Conservation (phyloP, 2,329 filamentous ascomycete species). For the Neofusicoccum umdonicola region DNA sequence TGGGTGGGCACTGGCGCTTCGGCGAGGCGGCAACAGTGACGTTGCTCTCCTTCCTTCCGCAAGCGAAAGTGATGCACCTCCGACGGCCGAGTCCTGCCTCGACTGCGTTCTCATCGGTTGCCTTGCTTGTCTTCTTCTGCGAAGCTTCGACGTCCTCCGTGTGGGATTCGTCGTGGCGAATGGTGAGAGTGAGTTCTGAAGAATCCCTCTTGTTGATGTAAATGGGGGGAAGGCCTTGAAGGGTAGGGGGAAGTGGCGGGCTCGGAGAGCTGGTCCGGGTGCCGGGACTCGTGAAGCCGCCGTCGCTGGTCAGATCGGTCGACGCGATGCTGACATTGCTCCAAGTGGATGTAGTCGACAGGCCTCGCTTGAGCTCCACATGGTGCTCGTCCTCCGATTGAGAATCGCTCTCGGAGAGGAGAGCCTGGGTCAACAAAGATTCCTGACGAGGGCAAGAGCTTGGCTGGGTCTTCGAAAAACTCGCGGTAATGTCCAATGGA, state of each 20-base stretch:
- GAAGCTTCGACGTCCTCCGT: conserved; percentile 18
- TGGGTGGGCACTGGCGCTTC: conserved; percentile 28
- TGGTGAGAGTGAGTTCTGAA: conserved; percentile 34
- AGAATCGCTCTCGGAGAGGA: conserved; percentile 56
- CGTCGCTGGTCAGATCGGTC: conserved; percentile 93
- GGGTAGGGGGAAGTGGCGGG: conserved; percentile 68
- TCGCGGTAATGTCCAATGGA: conserved; percentile 32
- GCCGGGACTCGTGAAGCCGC: conserved; percentile 79
- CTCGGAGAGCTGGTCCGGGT: conserved; percentile 83
- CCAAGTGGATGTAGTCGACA: conserved; percentile 63
- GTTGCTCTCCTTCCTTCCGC: conserved; percentile 54
- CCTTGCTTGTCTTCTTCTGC: conserved; percentile 24
- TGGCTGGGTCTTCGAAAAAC: conserved; percentile 48
- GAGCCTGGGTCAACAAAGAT: conserved; percentile 83
- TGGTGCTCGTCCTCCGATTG: conserved; percentile 38
- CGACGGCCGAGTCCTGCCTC: conserved; percentile 71
- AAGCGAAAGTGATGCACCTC: conserved; percentile 90
- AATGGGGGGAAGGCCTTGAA: conserved; percentile 35
- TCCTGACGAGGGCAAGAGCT: conserved; percentile 60
- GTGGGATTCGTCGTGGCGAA: conserved; percentile 37
- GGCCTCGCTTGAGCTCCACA: conserved; percentile 38
- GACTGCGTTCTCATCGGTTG: conserved; percentile 54
- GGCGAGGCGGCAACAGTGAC: conserved; percentile 33
- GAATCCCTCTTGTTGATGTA: conserved; percentile 36
- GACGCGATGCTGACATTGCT: conserved; percentile 80